Evolutionary conservation across 768 basidiomycete species (phyloP), one percentile per base, ranked within the genome.

Genomic region (Boletus rex-veris): DNA sequence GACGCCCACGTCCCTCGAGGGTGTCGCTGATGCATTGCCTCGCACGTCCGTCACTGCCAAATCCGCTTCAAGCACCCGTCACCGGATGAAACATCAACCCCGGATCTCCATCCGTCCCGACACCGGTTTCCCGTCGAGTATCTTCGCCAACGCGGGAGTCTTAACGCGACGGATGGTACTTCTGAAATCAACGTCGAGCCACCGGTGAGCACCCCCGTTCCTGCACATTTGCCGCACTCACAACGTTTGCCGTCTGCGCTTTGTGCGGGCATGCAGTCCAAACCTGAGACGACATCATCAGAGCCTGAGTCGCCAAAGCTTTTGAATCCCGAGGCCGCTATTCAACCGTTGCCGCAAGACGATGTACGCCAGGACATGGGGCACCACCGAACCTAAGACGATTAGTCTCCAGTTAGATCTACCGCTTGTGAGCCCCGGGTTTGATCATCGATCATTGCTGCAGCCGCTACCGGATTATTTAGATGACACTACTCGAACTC

Each of bases 321-420:
- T 4, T 65, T 81, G 26, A 75, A 77, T 7, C 77, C 80, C 6
- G 74, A 78, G 5, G 63, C 71, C 33, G 72, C 74, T 2, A 64
- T 66, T 53, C 55, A 62, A 37, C 65, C 52, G 8, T 21, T 71
- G n/a, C 65, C 58, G 15, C 63, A 52, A 42, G 64, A 61, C 0
- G 62, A 24, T 24, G 21, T 21, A 21, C 21, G 21, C 21, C 21
- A 21, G 21, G 24, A 24, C 24, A 4, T 24, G 5, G 24, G 24
- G 24, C 24, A 24, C 24, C 24, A 24, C 24, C 5, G 24, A 24
- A 24, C 1, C 24, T 24, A 24, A 24, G 24, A 5, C 21, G 21
- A 21, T 3, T 3, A 21, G 21, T 21, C 21, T 21, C 3, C 21
- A 21, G 21, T 21, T 21, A 24, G 24, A 24, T 24, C 24, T 24